Base-by-base conservation (phyloP, 345 rosid species). In the Chamaenerion angustifolium region DNA sequence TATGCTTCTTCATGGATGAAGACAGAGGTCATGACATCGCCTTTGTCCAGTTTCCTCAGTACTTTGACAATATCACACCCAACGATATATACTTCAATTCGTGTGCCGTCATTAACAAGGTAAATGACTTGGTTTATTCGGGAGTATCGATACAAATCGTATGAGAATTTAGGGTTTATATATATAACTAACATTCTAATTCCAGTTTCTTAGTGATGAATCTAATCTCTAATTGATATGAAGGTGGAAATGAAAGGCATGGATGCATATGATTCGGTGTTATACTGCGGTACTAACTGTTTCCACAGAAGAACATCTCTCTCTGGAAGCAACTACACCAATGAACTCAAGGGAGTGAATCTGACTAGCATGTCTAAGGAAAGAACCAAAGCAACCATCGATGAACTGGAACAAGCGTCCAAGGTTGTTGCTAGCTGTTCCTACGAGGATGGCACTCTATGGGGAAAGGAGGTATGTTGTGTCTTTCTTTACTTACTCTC, bases 1-100 rank as follows among this genome's bases (percentile, higher is more conserved):
- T 68, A 7, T 75, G 75, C 63, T 76, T 72, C 66, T 65, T 72
- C 67, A 51, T 76, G 76, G 81, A 76, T 49, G 69, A 64, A 43
- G 16, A 62, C 23, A 45, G 63, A 48, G 55, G 73, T 49, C 54
- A 52, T 16, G 49, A 62, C 15, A 52, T 63, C 11, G 76, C 69
- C 43, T 76, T 56, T 56, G 76, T 76, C 11, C 75, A 72, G 45
- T 59, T 40, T 42, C 71, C 81, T 0, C 77, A 72, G 52, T 11
- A 13, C 9, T 76, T 54, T 31, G 40, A 52, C 42, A 76, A 76
- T 55, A 3, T 60, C 11, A 64, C 71, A 1, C 58, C 56, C 40
- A 72, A 72, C 44, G 81, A 72, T 17, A 5, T 67, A 11, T 76
- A 76, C 19, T 2, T 52, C 14, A 50, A 16, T 42, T 46, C 46